Conservation (phyloP, 805 yeast genomes). For the Yamadazyma insecticola region DNA sequence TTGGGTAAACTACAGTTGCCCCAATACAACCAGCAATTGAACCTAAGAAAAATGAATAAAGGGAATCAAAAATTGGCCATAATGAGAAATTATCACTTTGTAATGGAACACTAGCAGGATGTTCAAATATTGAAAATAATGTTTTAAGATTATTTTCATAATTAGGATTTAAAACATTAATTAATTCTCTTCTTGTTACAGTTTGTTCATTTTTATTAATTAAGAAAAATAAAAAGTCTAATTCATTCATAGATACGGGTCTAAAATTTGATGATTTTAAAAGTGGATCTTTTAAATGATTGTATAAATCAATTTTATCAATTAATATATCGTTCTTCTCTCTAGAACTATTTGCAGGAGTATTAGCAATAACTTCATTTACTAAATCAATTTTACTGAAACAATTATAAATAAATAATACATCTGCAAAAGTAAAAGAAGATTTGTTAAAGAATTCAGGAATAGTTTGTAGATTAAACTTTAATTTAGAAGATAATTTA, state of each 20-base stretch:
- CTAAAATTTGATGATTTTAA: constrained; percentile 40
- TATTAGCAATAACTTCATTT: constrained; percentile 42
- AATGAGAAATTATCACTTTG: constrained; percentile 35
- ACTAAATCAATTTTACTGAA: constrained; percentile 39
- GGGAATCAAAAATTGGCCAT: constrained; percentile 59
- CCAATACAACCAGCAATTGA: constrained; percentile 97
- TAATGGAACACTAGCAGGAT: constrained; percentile 36
- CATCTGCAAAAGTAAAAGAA: constrained; percentile 32
- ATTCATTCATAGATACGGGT: constrained; percentile 35
- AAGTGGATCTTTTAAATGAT: constrained; percentile 40
- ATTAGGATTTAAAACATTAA: constrained; percentile 55
- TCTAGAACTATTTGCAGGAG: constrained; percentile 35
- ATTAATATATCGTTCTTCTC: constrained; percentile 40
- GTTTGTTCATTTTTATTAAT: constrained; percentile 34
- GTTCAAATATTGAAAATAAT: constrained; percentile 36
- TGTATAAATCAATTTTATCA: constrained; percentile 36
- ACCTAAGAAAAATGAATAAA: constrained; percentile 84
- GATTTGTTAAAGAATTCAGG: constrained; percentile 32
- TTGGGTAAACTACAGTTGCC: constrained; percentile 96
- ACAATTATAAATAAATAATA: constrained; percentile 35
- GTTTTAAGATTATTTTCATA: constrained; percentile 31
- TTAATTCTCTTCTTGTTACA: constrained; percentile 38
- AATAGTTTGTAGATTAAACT: constrained; percentile 26
- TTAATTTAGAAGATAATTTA: constrained; percentile 35
- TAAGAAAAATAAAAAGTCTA: constrained; percentile 38